Evolutionary conservation across 768 basidiomycete genomes (phyloP), one percentile per base, ranked within the genome.

Genomic region (Multifurca ochricompacta): DNA sequence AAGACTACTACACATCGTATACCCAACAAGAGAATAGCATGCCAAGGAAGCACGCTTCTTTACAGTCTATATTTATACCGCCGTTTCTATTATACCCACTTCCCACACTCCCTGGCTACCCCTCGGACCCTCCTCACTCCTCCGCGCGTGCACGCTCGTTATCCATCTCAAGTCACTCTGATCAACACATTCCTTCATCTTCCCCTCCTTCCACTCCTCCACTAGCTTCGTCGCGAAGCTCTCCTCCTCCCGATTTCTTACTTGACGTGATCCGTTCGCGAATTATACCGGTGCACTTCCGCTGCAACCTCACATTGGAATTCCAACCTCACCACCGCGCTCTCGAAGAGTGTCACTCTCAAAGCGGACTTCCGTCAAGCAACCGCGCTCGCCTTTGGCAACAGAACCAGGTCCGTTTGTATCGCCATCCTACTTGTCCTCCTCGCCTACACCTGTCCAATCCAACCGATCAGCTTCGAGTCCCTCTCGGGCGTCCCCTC

Each of bases 201-300:
- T 35, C 52, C 39, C 32, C 41, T 34, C 23, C 37, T 8, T 57
- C 46, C 23, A 18, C 43, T 13, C 7, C 23, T 35, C 19, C 43
- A 44, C 27, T 47, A 27, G 57, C 59, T 5, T 56, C 65, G 19
- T 40, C 63, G 36, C 60, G 66, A 39, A 61, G 63, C 59, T 63
- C 67, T 41, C 57, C 71, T 35, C 64, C 70, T 16, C 63, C 67
- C 8, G 63, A 68, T 61, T 52, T 59, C 40, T 72, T 86, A 18
- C 70, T 85, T 23, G 85, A 87, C 61, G 80, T 48, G 86, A 88
- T 62, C 86, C 86, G 2, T 88, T 88, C 61, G 86, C 86, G 19
- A 79, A 82, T 56, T 71, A 83, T 13, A 69, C 74, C 0, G 62
- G 67, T 27, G 57, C 63, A 25, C 62, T 55, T 21, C 53, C 53